Base-by-base conservation (phyloP, 495 filamentous ascomycete species). In the Xylaria venustula region DNA sequence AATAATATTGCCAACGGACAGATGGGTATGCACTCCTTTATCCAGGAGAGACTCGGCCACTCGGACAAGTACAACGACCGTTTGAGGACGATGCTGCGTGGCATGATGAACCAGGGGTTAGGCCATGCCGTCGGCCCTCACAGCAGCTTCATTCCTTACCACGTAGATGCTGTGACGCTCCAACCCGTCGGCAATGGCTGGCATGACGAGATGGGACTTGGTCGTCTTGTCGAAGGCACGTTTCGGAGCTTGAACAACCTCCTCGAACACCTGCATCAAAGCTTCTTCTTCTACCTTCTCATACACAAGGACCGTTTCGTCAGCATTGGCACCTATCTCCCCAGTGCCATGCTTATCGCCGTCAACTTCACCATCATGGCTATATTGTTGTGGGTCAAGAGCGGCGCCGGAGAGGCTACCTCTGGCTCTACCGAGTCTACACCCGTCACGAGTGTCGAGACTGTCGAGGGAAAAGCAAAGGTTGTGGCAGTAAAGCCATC, bases 211-310 rank as follows among this genome's bases (percentile, higher is more conserved):
- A 97, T 97, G 90, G 88, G 88, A 20, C 81, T 98, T 65, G 94
- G 95, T 8, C 82, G 93, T 34, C 89, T 92, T 0, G 81, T 98
- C 2, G 94, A 98, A 74, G 89, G 91, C 70, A 79, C 93, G 8
- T 95, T 93, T 67, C 82, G 94, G 57, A 95, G 90, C 67, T 76
- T 98, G 72, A 98, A 98, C 75, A 98, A 98, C 70, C 75, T 98
- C 53, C 82, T 98, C 15, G 94, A 98, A 75, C 92, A 98, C 72
- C 84, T 98, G 61, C 94, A 98, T 69, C 94, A 98, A 79, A 96
- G 91, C 69, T 98, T 98, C 81, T 98, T 98, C 81, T 98, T 98
- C 77, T 98, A 98, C 73, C 77, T 98, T 23, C 84, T 98, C 17
- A 92, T 98, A 84, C 87, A 91, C 54, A 81, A 86, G 17, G 88